A percentile compares a stretch with the other conserved stretches of the same genome.
Conservation (phyloP, 1,139 yeast genomes). For the Lodderomyces orthopsilosis region DNA sequence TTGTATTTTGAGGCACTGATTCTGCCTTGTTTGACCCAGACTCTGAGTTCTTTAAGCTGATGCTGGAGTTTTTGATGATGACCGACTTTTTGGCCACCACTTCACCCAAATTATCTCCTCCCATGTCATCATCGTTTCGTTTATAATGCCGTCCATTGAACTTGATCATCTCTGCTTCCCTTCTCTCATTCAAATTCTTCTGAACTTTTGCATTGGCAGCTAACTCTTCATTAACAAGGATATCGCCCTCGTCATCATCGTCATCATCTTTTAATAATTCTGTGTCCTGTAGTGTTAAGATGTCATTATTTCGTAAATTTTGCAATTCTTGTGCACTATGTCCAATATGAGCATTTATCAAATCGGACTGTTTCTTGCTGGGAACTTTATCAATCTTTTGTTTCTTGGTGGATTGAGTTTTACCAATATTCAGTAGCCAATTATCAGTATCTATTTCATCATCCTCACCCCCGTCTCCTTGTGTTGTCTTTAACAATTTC, state of each 20-base stretch:
- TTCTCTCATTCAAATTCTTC: constrained; percentile 22
- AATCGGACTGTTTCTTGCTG: neutral
- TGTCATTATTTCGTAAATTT: constrained; percentile 41
- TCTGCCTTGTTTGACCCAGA: constrained; percentile 12
- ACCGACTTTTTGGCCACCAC: constrained; percentile 7
- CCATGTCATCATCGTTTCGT: constrained; percentile 11
- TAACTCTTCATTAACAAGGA: constrained; percentile 44
- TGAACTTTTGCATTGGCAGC: constrained; percentile 28
- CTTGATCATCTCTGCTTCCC: constrained; percentile 24
- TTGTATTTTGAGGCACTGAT: constrained; percentile 4
- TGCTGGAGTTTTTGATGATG: constrained; percentile 8
- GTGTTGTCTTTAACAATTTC: neutral
- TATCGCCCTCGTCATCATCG: constrained; percentile 43
- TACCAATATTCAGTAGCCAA: constrained; percentile 34
- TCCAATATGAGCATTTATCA: constrained; percentile 33
- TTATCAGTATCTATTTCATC: constrained; percentile 30
- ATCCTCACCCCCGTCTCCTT: constrained; percentile 12
- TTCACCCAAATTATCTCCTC: constrained; percentile 18
- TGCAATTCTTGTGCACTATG: constrained; percentile 45
- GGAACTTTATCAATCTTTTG: constrained; percentile 4
- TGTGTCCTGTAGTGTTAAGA: constrained; percentile 66
- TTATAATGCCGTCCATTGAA: constrained; percentile 24
- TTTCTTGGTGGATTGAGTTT: constrained; percentile 5
- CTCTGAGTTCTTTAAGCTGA: constrained; percentile 1
- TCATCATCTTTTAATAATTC: constrained; percentile 40